Evolutionary conservation across 2,329 filamentous ascomycete genomes (phyloP), one percentile per base, ranked within the genome.

Genomic region (Graphilbum sp.): DNA sequence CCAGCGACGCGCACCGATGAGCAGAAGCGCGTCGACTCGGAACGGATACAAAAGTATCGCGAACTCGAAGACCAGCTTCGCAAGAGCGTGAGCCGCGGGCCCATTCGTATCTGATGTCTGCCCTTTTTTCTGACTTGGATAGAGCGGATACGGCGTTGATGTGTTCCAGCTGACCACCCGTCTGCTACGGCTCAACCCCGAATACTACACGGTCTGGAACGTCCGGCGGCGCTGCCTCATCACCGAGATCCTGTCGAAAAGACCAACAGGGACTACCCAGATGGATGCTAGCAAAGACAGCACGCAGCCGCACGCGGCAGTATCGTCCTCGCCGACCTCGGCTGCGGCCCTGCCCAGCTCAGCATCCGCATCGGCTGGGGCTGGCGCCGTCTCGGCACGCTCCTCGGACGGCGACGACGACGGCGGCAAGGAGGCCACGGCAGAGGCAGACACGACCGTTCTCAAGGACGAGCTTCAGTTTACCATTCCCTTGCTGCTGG

Each of bases 191-290:
- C 69, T 78, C 50, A 92, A 92, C 55, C 84, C 84, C 20, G 84
- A 92, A 58, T 87, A 87, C 64, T 90, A 90, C 61, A 88, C 84
- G 40, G 70, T 85, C 68, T 92, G 84, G 84, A 92, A 92, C 66
- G 72, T 79, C 61, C 79, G 90, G 53, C 79, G 90, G 50, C 70
- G 71, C 51, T 77, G 72, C 59, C 64, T 78, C 67, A 69, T 60
- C 42, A 69, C 63, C 63, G 60, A 63, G 50, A 67, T 63, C 57
- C 70, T 72, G 49, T 74, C 64, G 59, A 66, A 51, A 66, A 59
- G 50, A 16, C 65, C 55, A 56, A 54, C 48, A 64, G 63, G 59
- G 50, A 68, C 56, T 47, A 71, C 50, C 59, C n/a, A n/a, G n/a
- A n/a, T n/a, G n/a, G n/a, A n/a, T n/a, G n/a, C n/a, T 59, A 66